Conservation (phyloP, 2,329 filamentous ascomycete species). For the Verticillium zaregamsianum region DNA sequence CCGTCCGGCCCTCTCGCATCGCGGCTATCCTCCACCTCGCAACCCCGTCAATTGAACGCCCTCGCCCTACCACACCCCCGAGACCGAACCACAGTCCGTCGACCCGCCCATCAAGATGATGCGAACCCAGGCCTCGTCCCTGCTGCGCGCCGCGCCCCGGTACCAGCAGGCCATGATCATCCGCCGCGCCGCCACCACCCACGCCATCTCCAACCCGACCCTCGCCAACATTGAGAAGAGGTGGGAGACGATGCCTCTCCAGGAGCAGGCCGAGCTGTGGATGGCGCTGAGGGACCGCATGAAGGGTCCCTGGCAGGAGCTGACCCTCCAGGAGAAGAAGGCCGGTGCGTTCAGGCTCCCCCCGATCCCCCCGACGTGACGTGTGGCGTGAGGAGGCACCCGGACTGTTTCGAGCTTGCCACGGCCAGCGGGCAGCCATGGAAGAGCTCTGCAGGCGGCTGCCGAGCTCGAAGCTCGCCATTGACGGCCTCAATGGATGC, state of each 20-base stretch:
- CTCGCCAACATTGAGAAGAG: slow-evolving; percentile 98
- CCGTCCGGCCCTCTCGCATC: slow-evolving; percentile 3
- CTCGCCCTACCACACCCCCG: slow-evolving; percentile 6
- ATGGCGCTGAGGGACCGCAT: slow-evolving; percentile 97
- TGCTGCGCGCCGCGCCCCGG: slow-evolving; percentile 44
- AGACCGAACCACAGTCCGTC: slow-evolving; percentile 9
- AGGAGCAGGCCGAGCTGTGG: slow-evolving; percentile 99
- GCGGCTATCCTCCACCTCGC: slow-evolving; percentile 1
- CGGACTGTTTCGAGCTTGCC: background rate
- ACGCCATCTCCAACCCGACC: slow-evolving; percentile 96
- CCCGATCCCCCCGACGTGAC: slow-evolving; percentile 3
- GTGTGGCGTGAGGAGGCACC: background rate
- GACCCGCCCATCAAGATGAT: slow-evolving; percentile 39
- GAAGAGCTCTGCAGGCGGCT: background rate
- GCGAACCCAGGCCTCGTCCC: slow-evolving; percentile 48
- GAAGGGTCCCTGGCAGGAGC: slow-evolving; percentile 95
- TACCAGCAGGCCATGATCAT: slow-evolving; percentile 34
- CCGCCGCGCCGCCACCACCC: slow-evolving; percentile 61
- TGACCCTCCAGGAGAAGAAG: slow-evolving; percentile 98
- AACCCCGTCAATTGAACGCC: slow-evolving; percentile 27
- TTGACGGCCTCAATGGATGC: slow-evolving; percentile 4
- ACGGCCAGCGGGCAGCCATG: background rate
- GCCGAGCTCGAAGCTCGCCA: background rate
- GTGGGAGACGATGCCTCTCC: slow-evolving; percentile 96
- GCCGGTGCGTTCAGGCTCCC: slow-evolving; percentile 69